Evolutionary conservation across 2,329 filamentous ascomycete species (phyloP).

Genomic region (Cladophialophora chaetospira): DNA sequence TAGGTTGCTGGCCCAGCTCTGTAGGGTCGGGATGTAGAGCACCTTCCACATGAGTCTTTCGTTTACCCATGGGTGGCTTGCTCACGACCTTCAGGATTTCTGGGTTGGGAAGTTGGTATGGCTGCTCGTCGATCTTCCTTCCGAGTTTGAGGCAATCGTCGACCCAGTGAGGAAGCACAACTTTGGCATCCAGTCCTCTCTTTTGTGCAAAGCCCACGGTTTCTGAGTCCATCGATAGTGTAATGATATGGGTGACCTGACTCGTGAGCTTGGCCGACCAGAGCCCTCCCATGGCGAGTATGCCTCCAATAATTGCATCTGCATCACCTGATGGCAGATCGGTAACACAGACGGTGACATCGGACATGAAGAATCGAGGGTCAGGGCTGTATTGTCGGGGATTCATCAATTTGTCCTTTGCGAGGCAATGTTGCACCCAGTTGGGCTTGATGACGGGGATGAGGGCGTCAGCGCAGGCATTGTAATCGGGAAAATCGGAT

Average conservation of each 20-base stretch:
- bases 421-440: constrained; percentile 75
- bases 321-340: constrained; percentile 84
- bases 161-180: constrained; percentile 86
- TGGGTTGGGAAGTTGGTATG: constrained; percentile 83
- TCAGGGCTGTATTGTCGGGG: constrained; percentile 87
- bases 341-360: constrained; percentile 78
- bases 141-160: constrained; percentile 94
- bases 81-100: constrained; percentile 69
- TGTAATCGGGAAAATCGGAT: constrained; percentile 89
- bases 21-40: constrained; percentile 55
- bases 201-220: constrained; percentile 66
- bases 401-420: constrained; percentile 70
- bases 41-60: constrained; percentile 65
- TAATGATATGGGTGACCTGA: constrained; percentile 84
- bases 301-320: constrained; percentile 87
- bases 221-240: constrained; percentile 71
- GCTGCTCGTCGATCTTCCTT: constrained; percentile 83
- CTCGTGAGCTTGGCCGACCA: constrained; percentile 72
- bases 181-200: constrained; percentile 72
- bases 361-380: constrained; percentile 83
- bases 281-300: constrained; percentile 84
- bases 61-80: constrained; percentile 58
- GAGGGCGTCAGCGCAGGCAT: constrained; percentile 71
- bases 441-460: constrained; percentile 79
- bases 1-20: constrained; percentile 34